These are phyloP conservation scores for Pugionium cornutum DNA, from an alignment of 345 rosid genomes.

Conservation along the genomic window DNA sequence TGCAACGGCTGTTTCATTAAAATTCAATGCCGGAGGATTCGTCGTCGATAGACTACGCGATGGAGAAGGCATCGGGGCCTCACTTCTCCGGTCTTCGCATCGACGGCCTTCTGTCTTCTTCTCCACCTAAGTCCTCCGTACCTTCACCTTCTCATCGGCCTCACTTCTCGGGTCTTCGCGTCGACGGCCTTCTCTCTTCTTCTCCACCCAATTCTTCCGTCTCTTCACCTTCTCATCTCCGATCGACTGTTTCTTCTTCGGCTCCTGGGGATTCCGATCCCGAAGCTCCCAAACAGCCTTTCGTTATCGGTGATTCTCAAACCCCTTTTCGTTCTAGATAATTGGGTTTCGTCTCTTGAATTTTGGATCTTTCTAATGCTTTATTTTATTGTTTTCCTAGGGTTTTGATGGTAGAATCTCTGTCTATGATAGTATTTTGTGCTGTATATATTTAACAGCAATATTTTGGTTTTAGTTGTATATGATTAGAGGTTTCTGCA, in stretches of 20 bases:
- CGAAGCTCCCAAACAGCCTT: slow-evolving; percentile 63
- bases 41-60: slow-evolving; percentile 67
- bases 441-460: background rate
- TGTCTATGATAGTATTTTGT: background rate
- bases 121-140: slow-evolving; percentile 51
- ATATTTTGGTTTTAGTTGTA: slow-evolving; percentile 3
- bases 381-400: background rate
- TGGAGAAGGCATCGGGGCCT: slow-evolving; percentile 97
- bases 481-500: background rate
- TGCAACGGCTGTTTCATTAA: slow-evolving; percentile 20
- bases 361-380: background rate
- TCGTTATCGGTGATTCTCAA: slow-evolving; percentile 69
- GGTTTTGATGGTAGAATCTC: slow-evolving; percentile 5
- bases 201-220: slow-evolving; percentile 53
- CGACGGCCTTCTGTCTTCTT: slow-evolving; percentile 68
- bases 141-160: slow-evolving; percentile 41
- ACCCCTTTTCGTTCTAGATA: background rate
- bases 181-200: slow-evolving; percentile 69
- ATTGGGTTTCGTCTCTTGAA: slow-evolving; percentile 3
- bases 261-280: slow-evolving; percentile 36
- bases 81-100: slow-evolving; percentile 98
- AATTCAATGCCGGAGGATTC: slow-evolving; percentile 57
- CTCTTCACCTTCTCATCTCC: slow-evolving; percentile 44
- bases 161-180: slow-evolving; percentile 97
- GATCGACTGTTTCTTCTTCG: slow-evolving; percentile 21